Conservation (phyloP, 1,139 yeast species). For the Kodamaea anthophila region DNA sequence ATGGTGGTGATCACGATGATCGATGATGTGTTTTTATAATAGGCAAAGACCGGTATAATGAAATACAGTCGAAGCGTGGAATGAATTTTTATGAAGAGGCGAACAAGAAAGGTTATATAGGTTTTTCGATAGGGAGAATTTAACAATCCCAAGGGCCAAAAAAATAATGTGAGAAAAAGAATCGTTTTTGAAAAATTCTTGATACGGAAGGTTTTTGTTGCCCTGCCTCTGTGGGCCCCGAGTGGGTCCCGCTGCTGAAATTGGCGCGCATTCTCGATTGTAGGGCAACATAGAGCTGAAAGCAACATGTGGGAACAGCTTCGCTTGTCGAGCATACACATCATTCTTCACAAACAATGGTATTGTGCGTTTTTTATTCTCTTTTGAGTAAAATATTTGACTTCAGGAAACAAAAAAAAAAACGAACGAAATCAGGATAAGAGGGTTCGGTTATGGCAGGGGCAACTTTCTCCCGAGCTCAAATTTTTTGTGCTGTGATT, state of each 20-base stretch:
- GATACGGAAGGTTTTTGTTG: constrained; percentile 1
- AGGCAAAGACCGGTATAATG: constrained; percentile 3
- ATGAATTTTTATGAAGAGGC: constrained; percentile 1
- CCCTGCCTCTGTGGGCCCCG: too few species aligned
- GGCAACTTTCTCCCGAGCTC: background rate
- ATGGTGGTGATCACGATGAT: constrained; percentile 1
- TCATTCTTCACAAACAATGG: constrained; percentile 1
- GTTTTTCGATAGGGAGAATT: constrained; percentile 2
- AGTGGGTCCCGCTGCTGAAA: too few species aligned
- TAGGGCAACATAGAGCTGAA: too few species aligned
- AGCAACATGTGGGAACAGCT: too few species aligned
- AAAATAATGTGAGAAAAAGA: constrained; percentile 2
- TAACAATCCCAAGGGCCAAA: constrained; percentile 1
- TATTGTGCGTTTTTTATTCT: constrained; percentile 1
- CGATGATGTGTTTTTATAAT: background rate
- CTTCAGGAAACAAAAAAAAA: constrained; percentile 1
- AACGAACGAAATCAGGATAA: background rate
- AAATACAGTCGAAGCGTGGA: constrained; percentile 4
- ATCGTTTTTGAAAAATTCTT: constrained; percentile 2
- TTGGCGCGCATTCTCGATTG: too few species aligned
- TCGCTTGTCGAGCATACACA: too few species aligned
- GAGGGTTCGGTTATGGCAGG: constrained; percentile 1
- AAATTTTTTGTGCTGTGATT: constrained; percentile 1
- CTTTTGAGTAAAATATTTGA: constrained; percentile 1
- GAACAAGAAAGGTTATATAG: constrained; percentile 3